These are phyloP conservation scores for Calendula officinalis DNA, from an alignment of 129 eudicot genomes.

Conservation along the genomic window DNA sequence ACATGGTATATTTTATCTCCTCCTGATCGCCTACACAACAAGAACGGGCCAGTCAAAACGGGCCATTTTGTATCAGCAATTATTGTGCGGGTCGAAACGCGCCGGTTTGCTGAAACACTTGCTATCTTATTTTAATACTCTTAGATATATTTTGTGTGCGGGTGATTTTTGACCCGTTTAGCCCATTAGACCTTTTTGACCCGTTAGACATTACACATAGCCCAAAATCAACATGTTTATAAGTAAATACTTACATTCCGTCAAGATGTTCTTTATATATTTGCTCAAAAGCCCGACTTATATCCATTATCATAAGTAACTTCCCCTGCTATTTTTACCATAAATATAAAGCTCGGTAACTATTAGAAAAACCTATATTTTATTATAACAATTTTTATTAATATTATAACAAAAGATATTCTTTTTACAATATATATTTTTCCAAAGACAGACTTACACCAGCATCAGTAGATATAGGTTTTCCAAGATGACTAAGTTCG, in stretches of 20 bases:
- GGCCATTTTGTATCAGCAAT: no score
- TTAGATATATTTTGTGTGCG: no score
- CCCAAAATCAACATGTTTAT: neutral
- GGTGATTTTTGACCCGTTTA: no score
- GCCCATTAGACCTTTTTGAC: no score
- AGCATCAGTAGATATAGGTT: slow-evolving; percentile 44
- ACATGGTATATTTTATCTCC: slow-evolving; percentile 80
- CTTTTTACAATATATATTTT: neutral
- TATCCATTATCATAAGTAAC: slow-evolving; percentile 46
- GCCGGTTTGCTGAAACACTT: no score
- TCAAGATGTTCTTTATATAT: slow-evolving; percentile 51
- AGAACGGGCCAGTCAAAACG: neutral
- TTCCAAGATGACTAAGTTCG: slow-evolving; percentile 46
- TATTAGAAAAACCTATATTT: neutral
- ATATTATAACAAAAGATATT: neutral
- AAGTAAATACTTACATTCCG: slow-evolving; percentile 36
- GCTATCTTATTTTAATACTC: no score
- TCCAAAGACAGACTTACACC: slow-evolving; percentile 31
- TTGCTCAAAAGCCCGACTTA: slow-evolving; percentile 49
- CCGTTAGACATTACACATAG: neutral
- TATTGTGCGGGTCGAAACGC: no score
- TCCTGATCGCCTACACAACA: slow-evolving; percentile 59
- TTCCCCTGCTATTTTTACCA: slow-evolving; percentile 31
- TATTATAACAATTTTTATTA: neutral
- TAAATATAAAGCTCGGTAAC: slow-evolving; percentile 7